A percentile compares a stretch with the other conserved stretches of the same genome.
These are phyloP conservation scores for Saturnispora serradocipensis DNA, from an alignment of 805 yeast genomes.

Conservation along the genomic window DNA sequence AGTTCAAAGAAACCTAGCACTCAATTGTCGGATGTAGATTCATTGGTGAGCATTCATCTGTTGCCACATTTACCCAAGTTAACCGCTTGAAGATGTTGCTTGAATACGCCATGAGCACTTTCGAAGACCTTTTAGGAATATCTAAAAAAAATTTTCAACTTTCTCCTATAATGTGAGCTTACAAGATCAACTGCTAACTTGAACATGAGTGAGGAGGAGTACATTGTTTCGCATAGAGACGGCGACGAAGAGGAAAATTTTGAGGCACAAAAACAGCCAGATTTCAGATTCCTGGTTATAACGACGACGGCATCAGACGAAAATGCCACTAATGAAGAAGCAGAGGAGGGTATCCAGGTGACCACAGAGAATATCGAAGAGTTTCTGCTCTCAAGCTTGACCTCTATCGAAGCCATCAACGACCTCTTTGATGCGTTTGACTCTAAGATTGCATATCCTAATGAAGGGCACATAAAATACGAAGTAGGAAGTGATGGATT, in stretches of 20 bases:
- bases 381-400: conserved; percentile 20
- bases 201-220: conserved; percentile 14
- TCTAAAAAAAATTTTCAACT: background rate
- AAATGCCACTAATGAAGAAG: conserved; percentile 19
- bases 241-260: conserved; percentile 6
- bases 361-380: conserved; percentile 8
- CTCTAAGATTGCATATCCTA: conserved; percentile 42
- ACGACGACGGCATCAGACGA: conserved; percentile 16
- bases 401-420: conserved; percentile 39
- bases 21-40: background rate
- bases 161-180: background rate
- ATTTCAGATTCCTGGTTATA: conserved; percentile 6
- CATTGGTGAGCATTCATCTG: background rate
- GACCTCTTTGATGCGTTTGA: conserved; percentile 46
- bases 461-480: conserved; percentile 45
- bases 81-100: background rate
- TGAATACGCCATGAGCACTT: background rate
- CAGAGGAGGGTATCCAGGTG: conserved; percentile 5
- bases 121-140: background rate
- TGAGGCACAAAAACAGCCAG: conserved; percentile 5
- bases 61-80: background rate
- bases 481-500: conserved; percentile 56
- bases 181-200: background rate
- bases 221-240: conserved; percentile 10
- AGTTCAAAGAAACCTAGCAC: background rate